Conservation (phyloP, 1,139 yeast species). For the Ogataea hybrid region DNA sequence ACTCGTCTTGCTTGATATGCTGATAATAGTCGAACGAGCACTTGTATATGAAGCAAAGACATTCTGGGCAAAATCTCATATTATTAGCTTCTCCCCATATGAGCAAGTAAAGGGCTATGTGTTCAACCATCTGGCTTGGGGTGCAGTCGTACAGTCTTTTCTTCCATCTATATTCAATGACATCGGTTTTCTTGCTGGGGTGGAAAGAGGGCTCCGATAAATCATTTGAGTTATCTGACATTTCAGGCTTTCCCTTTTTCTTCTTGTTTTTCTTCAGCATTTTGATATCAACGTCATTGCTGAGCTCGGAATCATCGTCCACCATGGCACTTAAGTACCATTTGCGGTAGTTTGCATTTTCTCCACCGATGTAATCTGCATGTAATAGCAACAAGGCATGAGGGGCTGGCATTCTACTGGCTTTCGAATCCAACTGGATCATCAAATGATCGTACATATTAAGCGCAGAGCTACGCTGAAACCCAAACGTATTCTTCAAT, state of each 20-base stretch:
- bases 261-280: slow-evolving; percentile 59
- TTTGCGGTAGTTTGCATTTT: slow-evolving; percentile 83
- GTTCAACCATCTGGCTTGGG: slow-evolving; percentile 82
- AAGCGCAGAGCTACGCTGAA: slow-evolving; percentile 96
- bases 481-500: slow-evolving; percentile 88
- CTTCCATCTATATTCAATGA: slow-evolving; percentile 86
- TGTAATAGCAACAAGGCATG: slow-evolving; percentile 91
- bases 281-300: slow-evolving; percentile 35
- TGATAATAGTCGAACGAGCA: slow-evolving; percentile 82
- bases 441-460: slow-evolving; percentile 96
- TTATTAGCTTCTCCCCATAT: slow-evolving; percentile 99
- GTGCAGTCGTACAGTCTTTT: slow-evolving; percentile 66
- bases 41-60: slow-evolving; percentile 89
- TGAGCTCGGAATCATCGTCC: slow-evolving; percentile 75
- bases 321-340: slow-evolving; percentile 97
- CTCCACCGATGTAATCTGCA: slow-evolving; percentile 97
- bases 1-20: slow-evolving; percentile 7
- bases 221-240: slow-evolving; percentile 29
- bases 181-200: slow-evolving; percentile 51
- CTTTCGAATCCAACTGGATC: slow-evolving; percentile 90
- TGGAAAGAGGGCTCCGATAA: slow-evolving; percentile 50
- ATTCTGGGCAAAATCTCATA: slow-evolving; percentile 92
- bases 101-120: slow-evolving; percentile 81
- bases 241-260: slow-evolving; percentile 26
- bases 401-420: slow-evolving; percentile 96